Percentiles rank a stretch among this genome's conserved stretches.
Evolutionary conservation across 2,329 filamentous ascomycete genomes (phyloP).

Genomic region (Fusarium austroafricanum): DNA sequence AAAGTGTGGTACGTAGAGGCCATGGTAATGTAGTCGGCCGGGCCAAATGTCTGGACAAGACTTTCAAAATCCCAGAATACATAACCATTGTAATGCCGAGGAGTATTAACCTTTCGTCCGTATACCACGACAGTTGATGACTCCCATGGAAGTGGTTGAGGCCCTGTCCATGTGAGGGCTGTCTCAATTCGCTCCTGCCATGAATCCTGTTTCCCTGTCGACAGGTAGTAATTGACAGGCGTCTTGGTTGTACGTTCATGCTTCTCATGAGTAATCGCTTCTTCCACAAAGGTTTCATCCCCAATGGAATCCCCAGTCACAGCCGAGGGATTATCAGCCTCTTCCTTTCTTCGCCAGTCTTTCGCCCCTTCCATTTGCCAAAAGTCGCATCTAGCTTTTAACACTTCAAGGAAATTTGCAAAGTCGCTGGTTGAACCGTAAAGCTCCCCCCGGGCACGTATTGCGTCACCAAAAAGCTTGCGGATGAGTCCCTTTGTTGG

Average conservation of each 20-base stretch:
- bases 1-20: conserved; percentile 84
- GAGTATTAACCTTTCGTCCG: conserved; percentile 71
- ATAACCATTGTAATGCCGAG: conserved; percentile 66
- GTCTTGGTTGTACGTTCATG: conserved; percentile 35
- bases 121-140: conserved; percentile 65
- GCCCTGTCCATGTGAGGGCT: conserved; percentile 39
- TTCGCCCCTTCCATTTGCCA: conserved; percentile 83
- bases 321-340: conserved; percentile 27
- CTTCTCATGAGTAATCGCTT: conserved; percentile 22
- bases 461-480: conserved; percentile 59
- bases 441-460: conserved; percentile 58
- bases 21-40: conserved; percentile 85
- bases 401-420: conserved; percentile 77
- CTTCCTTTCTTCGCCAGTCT: conserved; percentile 75
- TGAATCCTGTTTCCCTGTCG: conserved; percentile 44
- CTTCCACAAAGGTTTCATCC: background rate
- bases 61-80: conserved; percentile 75
- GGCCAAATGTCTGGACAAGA: conserved; percentile 76
- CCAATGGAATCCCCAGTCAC: background rate
- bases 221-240: conserved; percentile 50
- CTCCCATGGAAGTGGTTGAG: conserved; percentile 53
- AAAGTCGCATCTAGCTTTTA: conserved; percentile 82
- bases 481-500: conserved; percentile 64
- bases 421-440: conserved; percentile 77
- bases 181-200: conserved; percentile 44